Evolutionary conservation across 768 basidiomycete genomes (phyloP).

Genomic region (Lactarius trivialis): DNA sequence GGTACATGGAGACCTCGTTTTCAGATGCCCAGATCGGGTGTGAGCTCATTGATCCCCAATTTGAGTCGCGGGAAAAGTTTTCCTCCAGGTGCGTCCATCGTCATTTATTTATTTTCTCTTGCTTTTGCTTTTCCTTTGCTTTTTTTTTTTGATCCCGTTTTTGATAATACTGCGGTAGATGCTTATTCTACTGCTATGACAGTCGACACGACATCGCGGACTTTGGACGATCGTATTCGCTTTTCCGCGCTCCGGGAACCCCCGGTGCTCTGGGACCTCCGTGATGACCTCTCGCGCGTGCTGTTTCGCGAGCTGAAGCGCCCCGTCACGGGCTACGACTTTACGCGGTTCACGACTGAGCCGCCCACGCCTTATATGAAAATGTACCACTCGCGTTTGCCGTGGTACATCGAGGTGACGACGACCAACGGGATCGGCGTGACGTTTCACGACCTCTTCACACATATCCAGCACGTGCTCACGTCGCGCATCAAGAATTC

Average conservation of each 20-base stretch:
- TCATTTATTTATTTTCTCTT: not conserved
- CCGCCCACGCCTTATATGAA: constrained; percentile 48
- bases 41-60: constrained; percentile 25
- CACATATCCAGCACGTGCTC: constrained; percentile 40
- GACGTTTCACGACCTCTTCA: constrained; percentile 50
- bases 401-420: constrained; percentile 62
- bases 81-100: constrained; percentile 15
- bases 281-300: constrained; percentile 35
- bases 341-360: constrained; percentile 46
- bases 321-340: constrained; percentile 41
- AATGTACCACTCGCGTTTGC: constrained; percentile 48
- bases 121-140: too few species aligned
- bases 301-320: constrained; percentile 42
- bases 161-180: not conserved
- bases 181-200: not conserved
- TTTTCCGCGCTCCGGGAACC: constrained; percentile 29
- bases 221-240: constrained; percentile 28
- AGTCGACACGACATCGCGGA: constrained; percentile 16
- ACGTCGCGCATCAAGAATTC: constrained; percentile 39
- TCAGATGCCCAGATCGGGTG: constrained; percentile 25
- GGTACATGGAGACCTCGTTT: constrained; percentile 31
- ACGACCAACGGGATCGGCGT: constrained; percentile 45
- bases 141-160: not conserved
- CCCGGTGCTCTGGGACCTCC: constrained; percentile 46
- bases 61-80: constrained; percentile 23